A percentile compares a stretch with the other conserved stretches of the same genome.
Evolutionary conservation across 2,329 filamentous ascomycete species (phyloP).

Genomic region (Aspergillus versicolor): DNA sequence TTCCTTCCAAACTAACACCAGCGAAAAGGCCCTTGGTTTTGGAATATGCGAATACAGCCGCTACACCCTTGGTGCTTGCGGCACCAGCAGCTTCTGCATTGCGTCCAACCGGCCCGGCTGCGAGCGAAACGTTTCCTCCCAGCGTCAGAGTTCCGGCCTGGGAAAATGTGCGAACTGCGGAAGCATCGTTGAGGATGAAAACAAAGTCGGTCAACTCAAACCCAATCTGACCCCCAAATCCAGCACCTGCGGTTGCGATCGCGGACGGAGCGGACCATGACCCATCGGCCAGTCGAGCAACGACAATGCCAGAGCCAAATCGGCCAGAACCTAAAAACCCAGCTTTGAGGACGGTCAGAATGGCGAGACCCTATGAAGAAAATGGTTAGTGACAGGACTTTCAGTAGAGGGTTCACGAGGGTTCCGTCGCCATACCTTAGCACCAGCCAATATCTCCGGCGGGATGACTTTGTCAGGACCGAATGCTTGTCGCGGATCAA

Average conservation of each 20-base stretch:
- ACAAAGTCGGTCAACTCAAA: conserved; percentile 69
- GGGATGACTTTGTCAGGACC: conserved; percentile 97
- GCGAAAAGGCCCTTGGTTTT: conserved; percentile 98
- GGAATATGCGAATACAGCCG: conserved; percentile 93
- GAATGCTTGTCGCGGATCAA: conserved; percentile 90
- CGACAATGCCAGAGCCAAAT: conserved; percentile 51
- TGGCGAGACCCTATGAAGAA: conserved; percentile 45
- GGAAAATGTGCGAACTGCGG: conserved; percentile 88
- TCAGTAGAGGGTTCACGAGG: background rate
- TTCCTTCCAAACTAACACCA: conserved; percentile 90
- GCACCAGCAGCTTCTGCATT: conserved; percentile 96
- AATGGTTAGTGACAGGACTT: conserved; percentile 10
- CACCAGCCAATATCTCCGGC: conserved; percentile 80
- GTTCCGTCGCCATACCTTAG: conserved; percentile 64
- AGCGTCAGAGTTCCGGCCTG: conserved; percentile 89
- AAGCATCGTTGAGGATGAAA: conserved; percentile 92
- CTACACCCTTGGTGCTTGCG: conserved; percentile 82
- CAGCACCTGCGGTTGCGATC: conserved; percentile 49
- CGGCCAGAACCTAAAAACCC: conserved; percentile 52
- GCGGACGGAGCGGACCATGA: conserved; percentile 52
- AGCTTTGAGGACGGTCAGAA: conserved; percentile 51
- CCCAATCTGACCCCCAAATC: conserved; percentile 52
- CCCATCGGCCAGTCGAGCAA: conserved; percentile 49
- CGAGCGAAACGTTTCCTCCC: conserved; percentile 93
- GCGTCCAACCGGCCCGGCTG: conserved; percentile 87